Base-by-base conservation (phyloP, 2,329 filamentous ascomycete species). In the Endoconidiophora laricicola region DNA sequence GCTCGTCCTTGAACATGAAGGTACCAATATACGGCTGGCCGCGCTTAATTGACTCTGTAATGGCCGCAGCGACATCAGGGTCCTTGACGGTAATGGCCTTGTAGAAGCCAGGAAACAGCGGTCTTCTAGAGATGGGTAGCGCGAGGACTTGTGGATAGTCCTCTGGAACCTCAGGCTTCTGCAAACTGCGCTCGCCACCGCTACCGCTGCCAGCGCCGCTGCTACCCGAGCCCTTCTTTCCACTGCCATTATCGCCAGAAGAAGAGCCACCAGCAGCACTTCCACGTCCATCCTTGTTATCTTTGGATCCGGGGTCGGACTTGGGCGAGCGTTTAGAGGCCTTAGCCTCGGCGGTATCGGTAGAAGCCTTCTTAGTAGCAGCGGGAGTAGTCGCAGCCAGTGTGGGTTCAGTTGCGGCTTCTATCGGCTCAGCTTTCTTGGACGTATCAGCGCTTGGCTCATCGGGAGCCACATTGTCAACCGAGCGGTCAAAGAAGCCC, bases 31-130 rank as follows among this genome's bases (percentile, higher is more conserved):
- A 98, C 22, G 90, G 93, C 64, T 98, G 93, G 0, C 91, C 91
- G 48, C 90, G 76, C 72, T 94, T 94, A 63, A 96, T 86, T 74
- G 94, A 91, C 62, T 98, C 93, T 52, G 88, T 83, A 57, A 98
- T 94, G 20, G 91, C 91, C 38, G 81, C 79, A 12, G 88, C 83
- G 36, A 98, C 91, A 58, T 91, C 84, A 16, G 84, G 85, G 60
- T 98, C 87, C 61, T 86, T 82, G 57, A 98, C 94, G 3, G 90
- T 98, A 57, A 98, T 91, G 7, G 91, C 90, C 67, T 98, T 98
- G 70, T 98, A 98, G 66, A 96, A 98, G 1, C 91, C 91, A 1
- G 91, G 91, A 66, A 96, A 98, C 10, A 98, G 70, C 9, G 91
- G 91, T 48, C 91, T 76, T 63, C 93, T 87, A 24, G 86, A 84